Percentiles rank a stretch among this genome's conserved stretches.
These are phyloP conservation scores for Phragmites australis DNA, from an alignment of 176 grass and related monocot genomes.

Conservation along the genomic window DNA sequence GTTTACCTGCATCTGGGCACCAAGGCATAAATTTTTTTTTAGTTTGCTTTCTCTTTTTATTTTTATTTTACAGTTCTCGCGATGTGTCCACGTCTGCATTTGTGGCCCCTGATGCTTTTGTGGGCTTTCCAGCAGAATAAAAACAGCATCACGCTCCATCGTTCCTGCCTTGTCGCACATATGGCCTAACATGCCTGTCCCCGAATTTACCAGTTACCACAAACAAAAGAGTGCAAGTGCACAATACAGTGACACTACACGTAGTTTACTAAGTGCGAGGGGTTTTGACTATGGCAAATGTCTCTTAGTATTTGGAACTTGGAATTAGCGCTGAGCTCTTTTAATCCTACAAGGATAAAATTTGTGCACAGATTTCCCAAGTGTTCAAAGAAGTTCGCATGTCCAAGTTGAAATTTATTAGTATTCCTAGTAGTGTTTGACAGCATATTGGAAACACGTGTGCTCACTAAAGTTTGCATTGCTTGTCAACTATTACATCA, in stretches of 20 bases:
- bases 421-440: constrained; percentile 23
- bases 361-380: neutral
- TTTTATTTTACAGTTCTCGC: constrained; percentile 24
- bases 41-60: neutral
- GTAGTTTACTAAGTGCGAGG: neutral
- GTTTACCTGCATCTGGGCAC: constrained; percentile 31
- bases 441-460: neutral
- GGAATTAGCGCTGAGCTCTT: constrained; percentile 9
- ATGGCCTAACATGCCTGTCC: constrained; percentile 4
- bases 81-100: constrained; percentile 14
- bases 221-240: constrained; percentile 20
- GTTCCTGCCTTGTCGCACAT: constrained; percentile 19
- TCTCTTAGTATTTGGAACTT: neutral
- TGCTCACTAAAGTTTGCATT: constrained; percentile 16
- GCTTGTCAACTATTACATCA: constrained; percentile 14
- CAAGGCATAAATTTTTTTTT: constrained; percentile 24
- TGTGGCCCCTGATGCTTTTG: constrained; percentile 45
- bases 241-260: neutral
- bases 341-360: constrained; percentile 1
- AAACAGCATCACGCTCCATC: constrained; percentile 32
- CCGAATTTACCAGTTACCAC: constrained; percentile 29
- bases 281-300: constrained; percentile 19
- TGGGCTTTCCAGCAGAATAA: constrained; percentile 30
- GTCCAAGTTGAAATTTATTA: constrained; percentile 12
- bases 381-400: constrained; percentile 5